Evolutionary conservation across 805 yeast species (phyloP).

Genomic region (Candida incommunis): DNA sequence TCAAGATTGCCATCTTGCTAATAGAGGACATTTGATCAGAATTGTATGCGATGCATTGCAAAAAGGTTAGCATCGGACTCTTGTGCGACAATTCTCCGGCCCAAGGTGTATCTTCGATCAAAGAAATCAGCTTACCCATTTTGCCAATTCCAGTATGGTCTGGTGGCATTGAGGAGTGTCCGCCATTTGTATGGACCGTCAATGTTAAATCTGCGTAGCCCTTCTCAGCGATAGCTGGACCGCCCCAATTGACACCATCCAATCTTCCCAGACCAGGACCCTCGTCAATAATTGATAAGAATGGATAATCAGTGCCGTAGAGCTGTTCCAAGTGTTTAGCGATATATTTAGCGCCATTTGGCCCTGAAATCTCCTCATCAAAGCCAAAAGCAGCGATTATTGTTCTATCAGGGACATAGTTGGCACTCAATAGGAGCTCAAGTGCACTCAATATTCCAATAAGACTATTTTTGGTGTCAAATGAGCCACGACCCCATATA

Average conservation of each 20-base stretch:
- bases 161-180: constrained; percentile 71
- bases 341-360: constrained; percentile 37
- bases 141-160: constrained; percentile 73
- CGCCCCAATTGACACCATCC: constrained; percentile 36
- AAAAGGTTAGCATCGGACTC: constrained; percentile 45
- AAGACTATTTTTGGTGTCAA: constrained; percentile 61
- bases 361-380: constrained; percentile 67
- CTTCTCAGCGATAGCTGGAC: constrained; percentile 48
- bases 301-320: constrained; percentile 1
- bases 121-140: constrained; percentile 40
- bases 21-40: background rate
- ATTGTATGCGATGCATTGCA: constrained; percentile 46
- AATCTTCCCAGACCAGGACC: constrained; percentile 31
- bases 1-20: background rate
- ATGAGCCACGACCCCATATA: constrained; percentile 66
- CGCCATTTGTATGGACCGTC: constrained; percentile 51
- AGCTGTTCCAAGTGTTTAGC: background rate
- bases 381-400: constrained; percentile 55
- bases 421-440: constrained; percentile 38
- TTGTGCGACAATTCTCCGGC: constrained; percentile 31
- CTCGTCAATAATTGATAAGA: constrained; percentile 45
- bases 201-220: constrained; percentile 39
- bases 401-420: constrained; percentile 47
- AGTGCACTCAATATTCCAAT: constrained; percentile 52
- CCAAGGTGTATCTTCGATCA: constrained; percentile 45